Evolutionary conservation across 139 green algal species (phyloP).

Genomic region (Choricystis sp.): DNA sequence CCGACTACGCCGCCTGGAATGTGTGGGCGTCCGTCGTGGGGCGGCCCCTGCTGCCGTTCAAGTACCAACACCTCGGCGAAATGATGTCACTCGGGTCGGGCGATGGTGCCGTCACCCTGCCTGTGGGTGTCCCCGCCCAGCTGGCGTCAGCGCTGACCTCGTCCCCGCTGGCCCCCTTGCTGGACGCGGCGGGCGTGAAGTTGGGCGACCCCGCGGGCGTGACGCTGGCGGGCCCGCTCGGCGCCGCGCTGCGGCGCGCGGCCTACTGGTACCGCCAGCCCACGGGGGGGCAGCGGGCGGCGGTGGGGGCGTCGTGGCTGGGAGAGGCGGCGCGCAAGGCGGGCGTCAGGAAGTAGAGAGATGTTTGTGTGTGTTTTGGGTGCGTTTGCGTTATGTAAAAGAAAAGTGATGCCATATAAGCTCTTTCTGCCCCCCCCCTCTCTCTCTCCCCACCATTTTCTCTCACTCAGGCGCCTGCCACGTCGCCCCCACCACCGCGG

Average conservation of each 20-base stretch:
- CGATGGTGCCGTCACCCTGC: conserved; percentile 61
- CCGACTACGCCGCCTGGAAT: conserved; percentile 97
- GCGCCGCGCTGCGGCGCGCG: conserved; percentile 41
- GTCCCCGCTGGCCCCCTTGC: conserved; percentile 38
- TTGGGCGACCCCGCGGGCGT: conserved; percentile 15
- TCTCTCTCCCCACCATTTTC: neutral
- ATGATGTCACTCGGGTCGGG: conserved; percentile 86
- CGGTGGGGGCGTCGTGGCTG: conserved; percentile 42
- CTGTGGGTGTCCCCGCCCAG: conserved; percentile 31
- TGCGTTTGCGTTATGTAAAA: neutral
- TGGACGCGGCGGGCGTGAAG: conserved; percentile 26
- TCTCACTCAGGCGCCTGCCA: conserved; percentile 2
- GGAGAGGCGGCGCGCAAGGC: neutral
- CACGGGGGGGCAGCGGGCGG: conserved; percentile 67
- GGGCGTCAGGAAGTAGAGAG: neutral
- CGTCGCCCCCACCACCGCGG: conserved; percentile 8
- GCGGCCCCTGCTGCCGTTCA: conserved; percentile 76
- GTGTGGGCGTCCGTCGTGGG: conserved; percentile 84
- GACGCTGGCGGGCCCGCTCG: conserved; percentile 69
- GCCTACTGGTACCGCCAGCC: conserved; percentile 89
- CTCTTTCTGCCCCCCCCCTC: neutral
- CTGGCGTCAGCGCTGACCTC: conserved; percentile 24
- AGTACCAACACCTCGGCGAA: conserved; percentile 92
- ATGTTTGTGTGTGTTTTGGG: neutral
- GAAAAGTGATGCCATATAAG: neutral